A percentile compares a stretch with the other conserved stretches of the same genome.
Evolutionary conservation across 768 basidiomycete species (phyloP).

Genomic region (Hortiboletus campestris): DNA sequence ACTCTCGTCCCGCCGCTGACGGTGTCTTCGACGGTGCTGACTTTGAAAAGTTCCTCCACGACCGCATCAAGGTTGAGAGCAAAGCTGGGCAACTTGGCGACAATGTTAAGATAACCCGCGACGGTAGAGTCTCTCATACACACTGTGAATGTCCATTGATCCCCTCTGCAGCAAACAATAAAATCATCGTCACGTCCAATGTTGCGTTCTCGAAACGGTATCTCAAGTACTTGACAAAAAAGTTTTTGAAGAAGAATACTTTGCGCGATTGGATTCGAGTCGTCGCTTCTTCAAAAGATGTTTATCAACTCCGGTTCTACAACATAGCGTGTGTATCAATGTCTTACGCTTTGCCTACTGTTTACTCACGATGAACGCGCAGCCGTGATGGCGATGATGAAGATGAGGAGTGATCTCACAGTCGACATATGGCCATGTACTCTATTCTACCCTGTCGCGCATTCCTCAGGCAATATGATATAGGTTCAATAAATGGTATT

Average conservation of each 20-base stretch:
- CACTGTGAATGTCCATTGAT: background rate
- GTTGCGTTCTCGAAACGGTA: conserved; percentile 96
- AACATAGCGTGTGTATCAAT: conserved; percentile 70
- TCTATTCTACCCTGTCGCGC: background rate
- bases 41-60: conserved; percentile 88
- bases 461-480: conserved; percentile 8
- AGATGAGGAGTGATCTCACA: conserved; percentile 41
- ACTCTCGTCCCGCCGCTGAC: conserved; percentile 74
- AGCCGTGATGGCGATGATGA: conserved; percentile 55
- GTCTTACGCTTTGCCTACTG: too few relatives aligned
- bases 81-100: conserved; percentile 93
- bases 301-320: conserved; percentile 94
- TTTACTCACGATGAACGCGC: background rate
- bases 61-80: conserved; percentile 90
- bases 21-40: conserved; percentile 60
- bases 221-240: conserved; percentile 98
- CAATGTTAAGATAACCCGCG: conserved; percentile 79
- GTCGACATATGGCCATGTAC: background rate
- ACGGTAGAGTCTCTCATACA: conserved; percentile 53
- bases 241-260: conserved; percentile 97
- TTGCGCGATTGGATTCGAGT: conserved; percentile 98
- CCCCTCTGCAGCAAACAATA: conserved; percentile 57
- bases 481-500: background rate
- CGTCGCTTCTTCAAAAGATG: conserved; percentile 90
- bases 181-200: conserved; percentile 80